Base-by-base conservation (phyloP, 345 rosid species). In the Capsella bursapastoris region DNA sequence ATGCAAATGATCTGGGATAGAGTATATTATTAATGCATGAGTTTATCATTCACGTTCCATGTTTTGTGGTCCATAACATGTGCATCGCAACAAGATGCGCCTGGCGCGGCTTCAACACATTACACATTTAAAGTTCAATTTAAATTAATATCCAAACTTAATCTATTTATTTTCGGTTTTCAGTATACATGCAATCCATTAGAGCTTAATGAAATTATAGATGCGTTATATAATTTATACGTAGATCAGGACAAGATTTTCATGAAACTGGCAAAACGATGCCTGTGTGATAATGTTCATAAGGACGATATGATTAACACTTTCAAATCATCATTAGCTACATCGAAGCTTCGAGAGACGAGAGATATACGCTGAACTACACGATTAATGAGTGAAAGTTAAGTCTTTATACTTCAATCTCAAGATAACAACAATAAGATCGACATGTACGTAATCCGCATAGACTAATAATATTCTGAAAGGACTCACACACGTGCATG, bases 31-130 rank as follows among this genome's bases (percentile, higher is more conserved):
- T 60, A 59, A 14, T 70, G 68, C 68, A 70, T 25, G 58, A 48
- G 59, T 9, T 71, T 48, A 22, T 60, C 67, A 38, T 15, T 49
- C 60, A 62, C 10, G 28, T 7, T 61, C 53, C 68, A 51, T 72
- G 68, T 51, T 62, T 72, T 40, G 47, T 62, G 69, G 15, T 50
- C 51, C 57, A 9, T 58, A 38, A 71, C 59, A 60, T 61, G 68
- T 50, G 68, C 75, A 44, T 59, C 48, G 48, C 57, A 57, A 57
- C 66, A 70, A 35, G 74, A 70, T 71, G 69, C 76, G 69, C 52
- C 51, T 40, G 9, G 51, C 15, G 68, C 68, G 69, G 68, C 62
- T 51, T 61, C 68, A 29, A 27, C 61, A 71, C 68, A 62, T 41
- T 62, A 51, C 62, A 72, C 35, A 52, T 38, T 50, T 71, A 62